Percentiles rank a stretch among this genome's conserved stretches.
Evolutionary conservation across 306 rosid species (phyloP).

Genomic region (Malus sylvestris): DNA sequence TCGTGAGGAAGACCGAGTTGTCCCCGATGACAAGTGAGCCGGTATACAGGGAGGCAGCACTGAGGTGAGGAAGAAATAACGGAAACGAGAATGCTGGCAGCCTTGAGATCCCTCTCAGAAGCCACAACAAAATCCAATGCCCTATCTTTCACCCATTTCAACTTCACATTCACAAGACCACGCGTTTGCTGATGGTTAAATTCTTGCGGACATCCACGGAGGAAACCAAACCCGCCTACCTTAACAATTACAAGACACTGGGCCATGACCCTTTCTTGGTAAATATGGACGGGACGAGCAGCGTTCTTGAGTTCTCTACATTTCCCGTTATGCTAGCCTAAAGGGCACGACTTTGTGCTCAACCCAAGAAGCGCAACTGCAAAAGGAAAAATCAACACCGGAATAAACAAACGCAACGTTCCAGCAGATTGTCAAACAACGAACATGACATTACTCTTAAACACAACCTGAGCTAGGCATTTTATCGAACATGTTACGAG

Average conservation of each 20-base stretch:
- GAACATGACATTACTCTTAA: not conserved
- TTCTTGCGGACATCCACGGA: constrained; percentile 19
- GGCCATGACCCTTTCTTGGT: constrained; percentile 24
- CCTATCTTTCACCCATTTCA: constrained; percentile 86
- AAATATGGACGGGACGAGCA: not conserved
- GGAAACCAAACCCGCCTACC: constrained; percentile 22
- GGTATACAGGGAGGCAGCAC: constrained; percentile 54
- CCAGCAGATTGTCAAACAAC: too few species aligned
- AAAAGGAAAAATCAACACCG: not conserved
- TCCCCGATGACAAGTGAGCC: constrained; percentile 44
- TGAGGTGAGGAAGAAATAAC: constrained; percentile 43
- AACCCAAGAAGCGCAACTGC: not conserved
- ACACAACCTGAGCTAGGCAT: not conserved
- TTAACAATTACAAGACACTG: constrained; percentile 16
- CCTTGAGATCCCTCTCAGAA: constrained; percentile 60
- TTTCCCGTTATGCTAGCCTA: not conserved
- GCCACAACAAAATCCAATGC: constrained; percentile 57
- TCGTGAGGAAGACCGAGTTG: constrained; percentile 69
- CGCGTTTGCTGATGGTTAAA: constrained; percentile 46
- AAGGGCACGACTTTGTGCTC: not conserved
- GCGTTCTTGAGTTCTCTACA: not conserved
- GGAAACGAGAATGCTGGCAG: constrained; percentile 59
- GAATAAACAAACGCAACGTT: not conserved
- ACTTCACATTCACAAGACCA: constrained; percentile 63
- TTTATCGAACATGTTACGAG: not conserved